phyloP scores from a whole-genome alignment of 345 rosid species.

The Eucalyptus marginata region DNA sequence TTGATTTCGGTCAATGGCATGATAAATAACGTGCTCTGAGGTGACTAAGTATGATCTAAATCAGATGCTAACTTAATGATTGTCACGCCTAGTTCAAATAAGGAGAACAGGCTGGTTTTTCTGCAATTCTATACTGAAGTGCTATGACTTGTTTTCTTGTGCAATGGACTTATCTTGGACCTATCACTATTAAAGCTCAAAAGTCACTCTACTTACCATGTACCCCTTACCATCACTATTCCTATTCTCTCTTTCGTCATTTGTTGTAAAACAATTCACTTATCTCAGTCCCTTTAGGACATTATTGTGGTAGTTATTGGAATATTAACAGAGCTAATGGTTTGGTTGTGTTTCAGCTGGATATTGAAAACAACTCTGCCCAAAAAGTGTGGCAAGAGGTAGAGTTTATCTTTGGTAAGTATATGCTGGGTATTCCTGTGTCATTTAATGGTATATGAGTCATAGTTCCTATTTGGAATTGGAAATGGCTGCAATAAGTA shows the following conservation, averaged over 20 bases:
- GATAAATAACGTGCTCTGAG: neutral
- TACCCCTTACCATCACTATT: neutral
- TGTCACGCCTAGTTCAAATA: neutral
- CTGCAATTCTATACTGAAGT: neutral
- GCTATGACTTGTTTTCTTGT: neutral
- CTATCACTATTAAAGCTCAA: neutral
- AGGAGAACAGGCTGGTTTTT: neutral
- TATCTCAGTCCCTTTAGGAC: neutral
- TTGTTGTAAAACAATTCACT: neutral
- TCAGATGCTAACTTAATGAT: neutral
- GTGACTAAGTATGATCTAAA: neutral
- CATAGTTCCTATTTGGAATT: neutral
- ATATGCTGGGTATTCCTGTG: neutral
- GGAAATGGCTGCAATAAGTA: neutral
- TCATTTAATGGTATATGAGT: neutral
- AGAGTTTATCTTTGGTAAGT: slow-evolving; percentile 88
- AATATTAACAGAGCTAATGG: neutral
- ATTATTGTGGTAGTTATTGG: neutral
- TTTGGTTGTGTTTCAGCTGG: slow-evolving; percentile 45
- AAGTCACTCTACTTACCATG: neutral
- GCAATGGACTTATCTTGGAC: neutral
- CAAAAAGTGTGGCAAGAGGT: slow-evolving; percentile 84
- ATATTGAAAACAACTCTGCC: slow-evolving; percentile 74
- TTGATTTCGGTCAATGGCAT: neutral
- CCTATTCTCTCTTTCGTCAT: neutral